Evolutionary conservation across 2,329 filamentous ascomycete species (phyloP).

Genomic region (Podosphaera xanthii): DNA sequence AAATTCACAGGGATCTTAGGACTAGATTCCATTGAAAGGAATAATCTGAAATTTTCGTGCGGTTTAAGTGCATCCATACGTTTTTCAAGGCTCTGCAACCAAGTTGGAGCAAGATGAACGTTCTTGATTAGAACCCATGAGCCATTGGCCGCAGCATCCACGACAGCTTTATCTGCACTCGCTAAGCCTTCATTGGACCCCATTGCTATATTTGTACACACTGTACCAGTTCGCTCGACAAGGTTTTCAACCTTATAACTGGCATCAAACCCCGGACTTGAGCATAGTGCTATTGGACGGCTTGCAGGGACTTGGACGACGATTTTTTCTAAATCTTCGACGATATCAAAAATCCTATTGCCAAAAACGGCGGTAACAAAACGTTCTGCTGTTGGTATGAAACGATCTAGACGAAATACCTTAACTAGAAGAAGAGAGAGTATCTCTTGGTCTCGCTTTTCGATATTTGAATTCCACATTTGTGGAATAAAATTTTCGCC

Average conservation of each 20-base stretch:
- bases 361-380: slow-evolving; percentile 79
- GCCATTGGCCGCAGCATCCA: slow-evolving; percentile 71
- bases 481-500: slow-evolving; percentile 66
- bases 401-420: slow-evolving; percentile 82
- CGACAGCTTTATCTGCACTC: slow-evolving; percentile 86
- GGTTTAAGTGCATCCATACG: slow-evolving; percentile 87
- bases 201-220: slow-evolving; percentile 96
- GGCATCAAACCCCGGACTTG: slow-evolving; percentile 89
- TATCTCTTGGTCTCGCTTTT: slow-evolving; percentile 52
- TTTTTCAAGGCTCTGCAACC: slow-evolving; percentile 95
- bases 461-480: slow-evolving; percentile 43
- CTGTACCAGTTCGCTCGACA: slow-evolving; percentile 60
- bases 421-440: slow-evolving; percentile 78
- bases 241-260: slow-evolving; percentile 97
- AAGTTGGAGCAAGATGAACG: slow-evolving; percentile 84
- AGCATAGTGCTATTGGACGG: slow-evolving; percentile 75
- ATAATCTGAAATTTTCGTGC: slow-evolving; percentile 77
- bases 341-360: slow-evolving; percentile 55
- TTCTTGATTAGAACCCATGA: slow-evolving; percentile 98
- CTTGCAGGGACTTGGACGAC: slow-evolving; percentile 65
- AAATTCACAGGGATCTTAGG: slow-evolving; percentile 93
- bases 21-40: slow-evolving; percentile 94
- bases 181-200: slow-evolving; percentile 86
- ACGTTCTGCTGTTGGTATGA: slow-evolving; percentile 79
- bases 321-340: slow-evolving; percentile 67